Conservation (phyloP, 305 asterid genomes). For the Plantago lanceolata region DNA sequence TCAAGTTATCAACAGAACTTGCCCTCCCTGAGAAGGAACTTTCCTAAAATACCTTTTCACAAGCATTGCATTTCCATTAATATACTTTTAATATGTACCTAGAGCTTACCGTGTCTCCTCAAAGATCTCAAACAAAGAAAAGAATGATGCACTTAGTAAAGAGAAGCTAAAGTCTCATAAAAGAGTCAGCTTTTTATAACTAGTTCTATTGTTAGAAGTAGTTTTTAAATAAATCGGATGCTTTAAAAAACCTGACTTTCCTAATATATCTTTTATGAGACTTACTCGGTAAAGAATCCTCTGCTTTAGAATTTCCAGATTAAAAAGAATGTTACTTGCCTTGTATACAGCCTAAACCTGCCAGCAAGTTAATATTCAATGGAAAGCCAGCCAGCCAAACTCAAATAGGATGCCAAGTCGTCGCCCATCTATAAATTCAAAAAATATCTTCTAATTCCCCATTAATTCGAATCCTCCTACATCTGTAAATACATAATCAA, state of each 20-base stretch:
- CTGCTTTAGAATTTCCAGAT: not conserved
- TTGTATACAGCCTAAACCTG: not conserved
- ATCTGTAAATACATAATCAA: constrained; percentile 4
- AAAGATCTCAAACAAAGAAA: not conserved
- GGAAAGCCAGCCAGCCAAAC: not conserved
- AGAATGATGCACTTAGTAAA: not conserved
- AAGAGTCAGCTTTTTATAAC: no score
- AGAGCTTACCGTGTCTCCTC: not conserved
- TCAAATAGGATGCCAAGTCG: not conserved
- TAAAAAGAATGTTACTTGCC: no score
- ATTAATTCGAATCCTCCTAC: constrained; percentile 18
- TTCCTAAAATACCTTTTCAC: no score
- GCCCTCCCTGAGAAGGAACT: no score
- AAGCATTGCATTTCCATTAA: no score
- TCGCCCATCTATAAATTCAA: constrained; percentile 41
- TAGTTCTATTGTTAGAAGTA: no score
- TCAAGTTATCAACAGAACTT: no score
- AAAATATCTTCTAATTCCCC: constrained; percentile 15
- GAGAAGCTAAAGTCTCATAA: not conserved
- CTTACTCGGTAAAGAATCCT: not conserved
- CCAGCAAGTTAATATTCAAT: not conserved
- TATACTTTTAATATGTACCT: no score
- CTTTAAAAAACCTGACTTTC: no score
- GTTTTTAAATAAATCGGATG: no score
- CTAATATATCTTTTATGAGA: no score